Evolutionary conservation across 164 flowering plant genomes (phyloP).

Genomic region (Buxus sempervirens): DNA sequence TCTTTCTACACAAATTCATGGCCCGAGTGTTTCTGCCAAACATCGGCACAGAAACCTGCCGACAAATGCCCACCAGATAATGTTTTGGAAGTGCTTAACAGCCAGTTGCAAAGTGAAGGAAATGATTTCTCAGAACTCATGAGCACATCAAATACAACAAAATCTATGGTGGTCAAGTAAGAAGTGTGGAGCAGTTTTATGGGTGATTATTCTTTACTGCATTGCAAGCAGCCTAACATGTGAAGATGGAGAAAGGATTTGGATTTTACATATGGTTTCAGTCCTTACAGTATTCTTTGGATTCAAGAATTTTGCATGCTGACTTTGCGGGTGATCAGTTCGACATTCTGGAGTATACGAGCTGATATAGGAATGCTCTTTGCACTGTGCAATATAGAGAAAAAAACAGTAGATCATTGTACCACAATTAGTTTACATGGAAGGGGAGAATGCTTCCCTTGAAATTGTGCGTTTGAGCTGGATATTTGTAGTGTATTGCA

Average conservation of each 20-base stretch:
- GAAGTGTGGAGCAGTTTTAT: not conserved
- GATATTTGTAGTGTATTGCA: too few relatives aligned
- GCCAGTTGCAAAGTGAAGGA: constrained; percentile 38
- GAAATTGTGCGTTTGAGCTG: too few relatives aligned
- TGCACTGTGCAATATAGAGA: not conserved
- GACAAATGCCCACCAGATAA: constrained; percentile 84
- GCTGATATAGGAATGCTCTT: not conserved
- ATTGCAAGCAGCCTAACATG: not conserved
- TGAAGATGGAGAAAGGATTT: too few relatives aligned
- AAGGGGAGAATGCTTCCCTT: too few relatives aligned
- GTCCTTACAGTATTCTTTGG: not conserved
- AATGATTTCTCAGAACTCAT: constrained; percentile 18
- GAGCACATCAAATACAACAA: constrained; percentile 8
- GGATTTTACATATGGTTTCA: not conserved
- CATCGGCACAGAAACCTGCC: constrained; percentile 56
- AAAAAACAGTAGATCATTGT: not conserved
- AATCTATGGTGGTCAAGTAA: constrained; percentile 19
- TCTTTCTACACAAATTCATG: constrained; percentile 96
- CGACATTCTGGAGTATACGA: not conserved
- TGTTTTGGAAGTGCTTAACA: constrained; percentile 50
- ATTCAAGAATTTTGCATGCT: not conserved
- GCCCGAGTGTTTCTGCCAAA: constrained; percentile 97
- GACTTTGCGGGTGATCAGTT: not conserved
- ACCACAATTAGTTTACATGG: too few relatives aligned
- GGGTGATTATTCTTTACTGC: not conserved